phyloP scores from a whole-genome alignment of 768 basidiomycete genomes.

The Amyloporia xantha region DNA sequence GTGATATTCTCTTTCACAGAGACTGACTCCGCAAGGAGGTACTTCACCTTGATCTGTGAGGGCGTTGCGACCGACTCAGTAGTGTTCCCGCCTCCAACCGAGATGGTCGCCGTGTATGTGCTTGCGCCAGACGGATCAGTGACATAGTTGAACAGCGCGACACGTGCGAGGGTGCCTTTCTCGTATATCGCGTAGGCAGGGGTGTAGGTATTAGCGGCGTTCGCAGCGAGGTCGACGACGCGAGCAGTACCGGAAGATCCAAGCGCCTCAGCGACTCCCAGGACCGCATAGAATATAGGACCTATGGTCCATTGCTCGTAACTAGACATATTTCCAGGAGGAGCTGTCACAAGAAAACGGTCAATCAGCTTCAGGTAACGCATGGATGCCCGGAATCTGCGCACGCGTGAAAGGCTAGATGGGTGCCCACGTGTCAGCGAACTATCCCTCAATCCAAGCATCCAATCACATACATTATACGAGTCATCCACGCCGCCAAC shows the following conservation, averaged over 20 bases:
- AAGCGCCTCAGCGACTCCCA: constrained; percentile 65
- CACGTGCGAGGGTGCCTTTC: constrained; percentile 49
- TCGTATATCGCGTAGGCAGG: constrained; percentile 73
- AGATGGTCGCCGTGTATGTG: constrained; percentile 45
- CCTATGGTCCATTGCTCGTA: constrained; percentile 71
- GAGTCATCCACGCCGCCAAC: constrained; percentile 58
- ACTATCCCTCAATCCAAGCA: constrained; percentile 21
- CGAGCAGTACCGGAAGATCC: constrained; percentile 60
- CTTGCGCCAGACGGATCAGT: constrained; percentile 51
- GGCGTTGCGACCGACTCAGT: constrained; percentile 35
- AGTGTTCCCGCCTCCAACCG: constrained; percentile 37
- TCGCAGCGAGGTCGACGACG: constrained; percentile 58
- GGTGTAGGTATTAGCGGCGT: constrained; percentile 44
- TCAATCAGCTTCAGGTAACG: background rate
- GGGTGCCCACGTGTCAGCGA: constrained; percentile 15
- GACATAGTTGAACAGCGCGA: constrained; percentile 71
- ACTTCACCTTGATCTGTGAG: constrained; percentile 49
- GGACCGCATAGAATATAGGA: constrained; percentile 64
- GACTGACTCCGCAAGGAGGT: constrained; percentile 49
- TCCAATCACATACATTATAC: constrained; percentile 48
- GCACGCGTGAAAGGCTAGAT: constrained; percentile 34
- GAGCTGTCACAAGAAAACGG: constrained; percentile 40
- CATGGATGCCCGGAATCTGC: background rate
- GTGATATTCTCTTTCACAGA: constrained; percentile 59
- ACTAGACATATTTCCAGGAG: constrained; percentile 47